Percentiles rank a stretch among this genome's conserved stretches.
These are phyloP conservation scores for Cercospora citrullina DNA, from an alignment of 2,329 filamentous ascomycete genomes.

Conservation along the genomic window DNA sequence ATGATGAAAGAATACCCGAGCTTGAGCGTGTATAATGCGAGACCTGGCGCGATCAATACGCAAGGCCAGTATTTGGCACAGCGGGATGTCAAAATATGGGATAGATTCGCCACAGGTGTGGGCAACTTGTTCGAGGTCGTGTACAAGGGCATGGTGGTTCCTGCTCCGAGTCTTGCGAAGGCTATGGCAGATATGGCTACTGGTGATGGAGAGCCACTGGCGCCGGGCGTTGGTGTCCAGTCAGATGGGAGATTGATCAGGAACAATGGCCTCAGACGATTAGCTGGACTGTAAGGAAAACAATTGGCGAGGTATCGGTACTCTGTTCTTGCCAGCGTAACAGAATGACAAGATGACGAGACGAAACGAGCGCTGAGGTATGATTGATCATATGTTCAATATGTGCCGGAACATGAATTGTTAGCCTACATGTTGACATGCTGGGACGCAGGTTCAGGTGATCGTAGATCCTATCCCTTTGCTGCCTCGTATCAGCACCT, in stretches of 20 bases:
- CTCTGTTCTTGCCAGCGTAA: background rate
- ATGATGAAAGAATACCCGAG: constrained; percentile 49
- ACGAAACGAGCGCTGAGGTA: too few relatives aligned
- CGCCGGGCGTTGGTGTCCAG: constrained; percentile 40
- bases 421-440: too few relatives aligned
- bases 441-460: too few relatives aligned
- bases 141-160: constrained; percentile 42
- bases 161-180: constrained; percentile 51
- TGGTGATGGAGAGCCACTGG: constrained; percentile 47
- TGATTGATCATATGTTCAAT: too few relatives aligned
- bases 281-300: constrained; percentile 32
- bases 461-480: too few relatives aligned
- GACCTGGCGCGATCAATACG: constrained; percentile 62
- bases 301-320: background rate
- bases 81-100: constrained; percentile 16
- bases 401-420: too few relatives aligned
- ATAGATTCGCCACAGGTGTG: constrained; percentile 19
- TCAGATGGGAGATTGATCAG: constrained; percentile 43
- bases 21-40: constrained; percentile 58
- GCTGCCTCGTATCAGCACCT: too few relatives aligned
- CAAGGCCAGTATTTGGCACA: constrained; percentile 28
- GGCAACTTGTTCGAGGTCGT: constrained; percentile 32
- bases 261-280: constrained; percentile 45
- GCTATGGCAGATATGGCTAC: constrained; percentile 53
- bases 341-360: background rate